Percentiles rank a stretch among this genome's conserved stretches.
Evolutionary conservation across 345 rosid genomes (phyloP).

Genomic region (Kandelia obovata): DNA sequence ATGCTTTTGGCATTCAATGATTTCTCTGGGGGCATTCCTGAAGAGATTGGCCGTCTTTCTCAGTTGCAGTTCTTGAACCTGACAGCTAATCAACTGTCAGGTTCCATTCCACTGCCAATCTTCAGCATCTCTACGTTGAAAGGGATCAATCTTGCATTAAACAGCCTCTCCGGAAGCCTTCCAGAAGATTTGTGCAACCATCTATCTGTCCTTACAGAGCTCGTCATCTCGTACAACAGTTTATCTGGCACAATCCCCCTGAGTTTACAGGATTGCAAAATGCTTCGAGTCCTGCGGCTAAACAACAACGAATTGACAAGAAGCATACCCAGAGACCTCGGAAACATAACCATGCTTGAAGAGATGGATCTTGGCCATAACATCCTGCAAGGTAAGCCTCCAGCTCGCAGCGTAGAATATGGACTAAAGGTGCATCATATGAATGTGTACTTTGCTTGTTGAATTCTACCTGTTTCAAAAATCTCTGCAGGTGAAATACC

Average conservation of each 20-base stretch:
- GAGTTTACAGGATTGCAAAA: conserved; percentile 1
- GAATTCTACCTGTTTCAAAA: background rate
- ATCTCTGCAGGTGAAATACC: background rate
- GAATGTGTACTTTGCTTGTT: background rate
- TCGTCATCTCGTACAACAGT: background rate
- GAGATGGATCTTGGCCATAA: background rate
- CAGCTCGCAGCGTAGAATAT: too few relatives aligned
- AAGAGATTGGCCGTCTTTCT: background rate
- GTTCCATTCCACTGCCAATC: background rate
- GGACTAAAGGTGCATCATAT: too few relatives aligned
- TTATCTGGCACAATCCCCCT: conserved; percentile 4
- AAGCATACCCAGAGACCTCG: conserved; percentile 7
- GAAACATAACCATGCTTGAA: conserved; percentile 11
- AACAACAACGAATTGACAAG: background rate
- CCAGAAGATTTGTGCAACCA: background rate
- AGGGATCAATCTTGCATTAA: background rate
- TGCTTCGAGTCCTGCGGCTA: background rate
- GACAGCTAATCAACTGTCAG: background rate
- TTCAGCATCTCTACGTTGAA: background rate
- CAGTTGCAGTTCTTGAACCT: conserved; percentile 1
- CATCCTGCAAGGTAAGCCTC: conserved; percentile 2
- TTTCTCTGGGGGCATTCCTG: background rate
- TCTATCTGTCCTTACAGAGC: background rate
- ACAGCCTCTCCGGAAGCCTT: conserved; percentile 1
- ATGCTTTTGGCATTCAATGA: background rate